These are phyloP conservation scores for Cutaneotrichosporon sp. DNA, from an alignment of 1,284 basidiomycete genomes.

Conservation along the genomic window DNA sequence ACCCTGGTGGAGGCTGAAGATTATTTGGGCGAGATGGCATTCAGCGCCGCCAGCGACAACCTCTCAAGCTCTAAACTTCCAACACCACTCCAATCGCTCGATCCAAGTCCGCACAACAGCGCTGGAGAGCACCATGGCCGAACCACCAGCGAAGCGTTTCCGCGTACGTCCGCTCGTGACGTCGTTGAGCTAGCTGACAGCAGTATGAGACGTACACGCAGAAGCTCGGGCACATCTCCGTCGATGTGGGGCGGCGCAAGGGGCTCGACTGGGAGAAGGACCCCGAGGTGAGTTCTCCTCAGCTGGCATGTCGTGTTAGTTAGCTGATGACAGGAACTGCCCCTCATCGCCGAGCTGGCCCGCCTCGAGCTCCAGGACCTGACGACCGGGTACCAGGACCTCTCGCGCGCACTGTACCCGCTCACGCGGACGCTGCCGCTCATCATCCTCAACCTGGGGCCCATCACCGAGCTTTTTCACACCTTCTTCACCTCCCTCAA, in stretches of 20 bases:
- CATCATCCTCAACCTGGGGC: constrained; percentile 74
- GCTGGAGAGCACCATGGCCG: constrained; percentile 30
- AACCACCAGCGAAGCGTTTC: constrained; percentile 50
- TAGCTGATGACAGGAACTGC: constrained; percentile 39
- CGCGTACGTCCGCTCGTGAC: constrained; percentile 29
- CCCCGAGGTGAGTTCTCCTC: constrained; percentile 38
- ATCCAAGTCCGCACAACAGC: neutral
- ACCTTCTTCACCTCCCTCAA: constrained; percentile 58
- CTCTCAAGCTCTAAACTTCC: neutral
- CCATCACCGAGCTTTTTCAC: constrained; percentile 56
- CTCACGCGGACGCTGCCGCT: constrained; percentile 76
- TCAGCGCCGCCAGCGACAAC: neutral
- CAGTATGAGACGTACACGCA: constrained; percentile 51
- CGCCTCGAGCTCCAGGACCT: constrained; percentile 64
- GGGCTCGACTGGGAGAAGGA: constrained; percentile 49
- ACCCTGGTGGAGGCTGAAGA: constrained; percentile 6
- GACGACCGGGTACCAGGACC: constrained; percentile 70
- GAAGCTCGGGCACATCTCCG: constrained; percentile 47
- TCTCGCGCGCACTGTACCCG: constrained; percentile 63
- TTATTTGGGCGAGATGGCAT: constrained; percentile 1
- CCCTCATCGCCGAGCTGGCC: constrained; percentile 49
- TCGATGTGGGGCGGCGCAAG: constrained; percentile 48
- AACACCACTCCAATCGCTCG: no score
- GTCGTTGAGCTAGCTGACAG: neutral
- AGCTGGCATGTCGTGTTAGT: neutral